phyloP scores from a whole-genome alignment of 2,329 filamentous ascomycete species.

The Talaromyces sp. region DNA sequence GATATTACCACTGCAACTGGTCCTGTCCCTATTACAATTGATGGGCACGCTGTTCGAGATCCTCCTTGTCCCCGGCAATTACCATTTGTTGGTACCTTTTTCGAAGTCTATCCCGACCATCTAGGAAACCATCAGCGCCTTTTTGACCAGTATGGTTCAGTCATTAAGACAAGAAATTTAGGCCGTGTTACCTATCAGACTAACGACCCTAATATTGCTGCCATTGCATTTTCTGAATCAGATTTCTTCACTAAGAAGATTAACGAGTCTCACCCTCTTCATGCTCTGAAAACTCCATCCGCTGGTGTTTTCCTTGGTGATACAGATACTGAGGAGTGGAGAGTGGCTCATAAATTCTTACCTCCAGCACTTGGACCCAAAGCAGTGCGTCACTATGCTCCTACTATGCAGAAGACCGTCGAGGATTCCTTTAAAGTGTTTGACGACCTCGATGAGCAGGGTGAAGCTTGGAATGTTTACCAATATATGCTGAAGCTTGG shows the following conservation, averaged over 20 bases:
- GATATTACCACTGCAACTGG: not conserved
- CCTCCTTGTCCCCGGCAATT: slow-evolving; percentile 18
- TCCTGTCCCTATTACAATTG: not conserved
- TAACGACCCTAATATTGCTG: slow-evolving; percentile 45
- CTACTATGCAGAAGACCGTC: slow-evolving; percentile 53
- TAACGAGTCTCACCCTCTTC: slow-evolving; percentile 26
- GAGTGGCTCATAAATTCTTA: slow-evolving; percentile 55
- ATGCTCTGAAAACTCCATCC: slow-evolving; percentile 19
- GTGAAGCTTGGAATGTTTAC: slow-evolving; percentile 44
- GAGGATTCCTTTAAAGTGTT: slow-evolving; percentile 47
- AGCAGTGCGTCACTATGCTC: slow-evolving; percentile 56
- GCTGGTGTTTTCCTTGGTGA: slow-evolving; percentile 28
- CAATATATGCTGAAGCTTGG: slow-evolving; percentile 47
- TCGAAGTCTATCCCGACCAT: slow-evolving; percentile 54
- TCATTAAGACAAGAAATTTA: slow-evolving; percentile 50
- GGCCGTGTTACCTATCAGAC: slow-evolving; percentile 26
- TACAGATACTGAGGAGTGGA: slow-evolving; percentile 29
- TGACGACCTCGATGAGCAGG: slow-evolving; percentile 43
- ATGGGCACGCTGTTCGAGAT: slow-evolving; percentile 13
- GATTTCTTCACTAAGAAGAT: slow-evolving; percentile 53
- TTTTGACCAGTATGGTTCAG: slow-evolving; percentile 48
- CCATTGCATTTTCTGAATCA: slow-evolving; percentile 45
- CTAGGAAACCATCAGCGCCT: slow-evolving; percentile 53
- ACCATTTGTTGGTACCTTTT: slow-evolving; percentile 48
- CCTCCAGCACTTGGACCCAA: slow-evolving; percentile 55